These are phyloP conservation scores for Candida vartiovaarae DNA, from an alignment of 805 yeast genomes.

Conservation along the genomic window DNA sequence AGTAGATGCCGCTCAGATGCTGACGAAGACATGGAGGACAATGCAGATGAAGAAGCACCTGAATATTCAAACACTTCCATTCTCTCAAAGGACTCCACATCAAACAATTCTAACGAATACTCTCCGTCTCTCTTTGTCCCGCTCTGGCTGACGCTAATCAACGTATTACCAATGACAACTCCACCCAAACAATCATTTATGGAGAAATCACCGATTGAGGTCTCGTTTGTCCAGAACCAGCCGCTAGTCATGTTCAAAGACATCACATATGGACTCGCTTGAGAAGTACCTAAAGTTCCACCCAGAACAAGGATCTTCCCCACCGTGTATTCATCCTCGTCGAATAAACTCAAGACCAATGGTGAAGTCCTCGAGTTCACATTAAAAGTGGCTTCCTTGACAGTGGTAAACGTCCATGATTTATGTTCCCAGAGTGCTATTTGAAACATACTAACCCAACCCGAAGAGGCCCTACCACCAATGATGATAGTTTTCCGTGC, in stretches of 20 bases:
- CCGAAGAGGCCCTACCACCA: slow-evolving; percentile 57
- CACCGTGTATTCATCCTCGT: slow-evolving; percentile 19
- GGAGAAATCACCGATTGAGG: slow-evolving; percentile 19
- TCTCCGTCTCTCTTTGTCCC: slow-evolving; percentile 16
- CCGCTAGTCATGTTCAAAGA: slow-evolving; percentile 16
- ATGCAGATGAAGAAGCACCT: neutral
- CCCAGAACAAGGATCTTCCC: slow-evolving; percentile 47
- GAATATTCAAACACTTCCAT: slow-evolving; percentile 14
- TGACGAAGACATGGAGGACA: neutral
- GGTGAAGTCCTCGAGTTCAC: slow-evolving; percentile 50
- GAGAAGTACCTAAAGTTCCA: slow-evolving; percentile 45
- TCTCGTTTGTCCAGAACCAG: slow-evolving; percentile 23
- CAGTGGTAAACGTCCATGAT: slow-evolving; percentile 56
- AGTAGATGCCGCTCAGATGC: neutral
- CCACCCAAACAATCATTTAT: slow-evolving; percentile 36
- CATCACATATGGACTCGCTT: slow-evolving; percentile 26
- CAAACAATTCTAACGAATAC: slow-evolving; percentile 36
- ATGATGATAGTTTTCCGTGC: slow-evolving; percentile 45
- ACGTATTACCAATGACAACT: slow-evolving; percentile 42
- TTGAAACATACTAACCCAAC: slow-evolving; percentile 71
- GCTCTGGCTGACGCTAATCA: slow-evolving; percentile 34
- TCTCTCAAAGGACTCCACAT: slow-evolving; percentile 29
- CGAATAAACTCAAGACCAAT: slow-evolving; percentile 48
- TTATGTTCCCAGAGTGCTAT: slow-evolving; percentile 65
- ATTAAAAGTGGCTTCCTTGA: slow-evolving; percentile 24